A percentile compares a stretch with the other conserved stretches of the same genome.
Conservation (phyloP, 2,329 filamentous ascomycete genomes). For the Cladophialophora yegresii region DNA sequence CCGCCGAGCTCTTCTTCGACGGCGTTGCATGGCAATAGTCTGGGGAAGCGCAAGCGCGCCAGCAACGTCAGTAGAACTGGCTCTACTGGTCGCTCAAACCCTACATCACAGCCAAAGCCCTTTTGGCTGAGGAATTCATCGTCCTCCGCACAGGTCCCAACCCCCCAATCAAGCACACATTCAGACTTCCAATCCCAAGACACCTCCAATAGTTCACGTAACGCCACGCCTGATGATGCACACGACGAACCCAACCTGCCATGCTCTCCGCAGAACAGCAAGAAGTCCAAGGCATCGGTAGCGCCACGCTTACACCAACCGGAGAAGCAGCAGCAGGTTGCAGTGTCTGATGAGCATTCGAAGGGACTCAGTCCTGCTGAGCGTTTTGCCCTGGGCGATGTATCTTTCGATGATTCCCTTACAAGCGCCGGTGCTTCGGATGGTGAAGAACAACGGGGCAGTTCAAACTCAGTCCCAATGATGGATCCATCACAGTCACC, state of each 20-base stretch:
- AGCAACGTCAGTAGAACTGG: slow-evolving; percentile 1
- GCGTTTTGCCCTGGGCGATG: neutral
- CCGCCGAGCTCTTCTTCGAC: neutral
- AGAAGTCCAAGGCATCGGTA: neutral
- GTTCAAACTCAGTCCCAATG: neutral
- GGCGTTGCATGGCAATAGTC: neutral
- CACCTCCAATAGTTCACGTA: slow-evolving; percentile 9
- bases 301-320: neutral
- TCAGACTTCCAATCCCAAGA: slow-evolving; percentile 13
- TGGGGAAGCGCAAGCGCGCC: slow-evolving; percentile 33
- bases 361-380: neutral
- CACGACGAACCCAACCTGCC: neutral
- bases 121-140: slow-evolving; percentile 2
- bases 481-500: neutral
- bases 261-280: neutral
- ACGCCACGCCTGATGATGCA: slow-evolving; percentile 3
- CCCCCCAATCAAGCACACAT: slow-evolving; percentile 21
- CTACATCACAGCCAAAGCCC: neutral
- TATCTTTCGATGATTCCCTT: neutral
- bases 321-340: neutral
- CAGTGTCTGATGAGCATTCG: neutral
- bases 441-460: neutral
- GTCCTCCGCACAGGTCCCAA: slow-evolving; percentile 19
- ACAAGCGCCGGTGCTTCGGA: neutral
- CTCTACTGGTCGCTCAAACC: neutral